These are phyloP conservation scores for Candida krabiensis DNA, from an alignment of 805 yeast genomes.

Conservation along the genomic window DNA sequence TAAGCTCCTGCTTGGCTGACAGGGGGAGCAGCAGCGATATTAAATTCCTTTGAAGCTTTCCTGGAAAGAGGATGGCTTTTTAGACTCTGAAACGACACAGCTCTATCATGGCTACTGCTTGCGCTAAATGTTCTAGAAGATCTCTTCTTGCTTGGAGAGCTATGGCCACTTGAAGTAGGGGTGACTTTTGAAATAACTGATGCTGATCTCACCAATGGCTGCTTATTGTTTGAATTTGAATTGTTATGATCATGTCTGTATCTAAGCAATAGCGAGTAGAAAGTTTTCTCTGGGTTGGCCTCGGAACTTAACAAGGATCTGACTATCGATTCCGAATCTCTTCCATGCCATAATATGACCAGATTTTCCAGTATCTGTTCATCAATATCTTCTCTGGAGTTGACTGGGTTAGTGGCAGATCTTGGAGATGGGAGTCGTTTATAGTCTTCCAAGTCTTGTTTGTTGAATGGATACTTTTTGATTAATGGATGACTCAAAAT, in stretches of 20 bases:
- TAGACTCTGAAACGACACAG: constrained; percentile 44
- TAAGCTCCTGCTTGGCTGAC: constrained; percentile 19
- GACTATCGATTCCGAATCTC: constrained; percentile 39
- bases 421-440: constrained; percentile 54
- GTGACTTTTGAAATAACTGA: constrained; percentile 32
- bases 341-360: constrained; percentile 58
- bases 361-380: constrained; percentile 53
- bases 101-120: constrained; percentile 45
- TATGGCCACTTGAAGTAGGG: constrained; percentile 21
- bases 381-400: constrained; percentile 49
- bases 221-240: constrained; percentile 17
- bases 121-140: constrained; percentile 40
- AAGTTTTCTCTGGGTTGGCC: constrained; percentile 38
- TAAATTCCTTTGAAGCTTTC: constrained; percentile 11
- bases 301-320: constrained; percentile 27
- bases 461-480: constrained; percentile 63
- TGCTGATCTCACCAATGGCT: constrained; percentile 28
- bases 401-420: constrained; percentile 51
- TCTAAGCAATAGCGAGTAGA: constrained; percentile 35
- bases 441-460: constrained; percentile 29
- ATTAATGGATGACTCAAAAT: constrained; percentile 81
- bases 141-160: constrained; percentile 40
- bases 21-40: constrained; percentile 11
- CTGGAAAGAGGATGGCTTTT: constrained; percentile 22
- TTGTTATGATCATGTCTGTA: constrained; percentile 36